Conservation (phyloP, 1,139 yeast genomes). For the Waltiozyma sp. region DNA sequence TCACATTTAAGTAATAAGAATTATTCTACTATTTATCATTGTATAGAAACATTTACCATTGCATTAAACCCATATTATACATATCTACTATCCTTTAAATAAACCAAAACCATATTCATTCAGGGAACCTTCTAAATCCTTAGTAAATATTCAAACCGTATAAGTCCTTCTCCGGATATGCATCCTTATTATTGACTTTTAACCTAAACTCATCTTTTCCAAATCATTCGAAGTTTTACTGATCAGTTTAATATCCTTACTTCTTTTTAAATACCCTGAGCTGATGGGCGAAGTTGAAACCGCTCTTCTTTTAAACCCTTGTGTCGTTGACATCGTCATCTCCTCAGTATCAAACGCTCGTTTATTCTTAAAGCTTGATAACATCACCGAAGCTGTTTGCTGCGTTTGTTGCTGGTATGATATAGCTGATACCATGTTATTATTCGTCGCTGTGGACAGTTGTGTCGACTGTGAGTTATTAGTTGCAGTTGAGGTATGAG, state of each 20-base stretch:
- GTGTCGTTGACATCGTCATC: neutral
- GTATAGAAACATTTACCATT: no score
- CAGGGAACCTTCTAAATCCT: no score
- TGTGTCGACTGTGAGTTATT: constrained; percentile 1
- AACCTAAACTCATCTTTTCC: constrained; percentile 12
- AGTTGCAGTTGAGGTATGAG: neutral
- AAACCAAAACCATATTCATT: no score
- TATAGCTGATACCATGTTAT: neutral
- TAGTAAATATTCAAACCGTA: no score
- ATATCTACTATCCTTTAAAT: no score
- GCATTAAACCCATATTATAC: no score
- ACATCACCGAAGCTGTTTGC: neutral
- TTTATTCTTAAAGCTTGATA: neutral
- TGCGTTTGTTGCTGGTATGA: no score
- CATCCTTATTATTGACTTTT: no score
- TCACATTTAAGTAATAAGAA: no score
- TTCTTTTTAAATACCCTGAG: constrained; percentile 10
- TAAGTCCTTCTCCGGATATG: no score
- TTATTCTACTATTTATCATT: no score
- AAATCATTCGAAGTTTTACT: constrained; percentile 14
- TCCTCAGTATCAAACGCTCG: constrained; percentile 2
- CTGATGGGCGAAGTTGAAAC: constrained; percentile 18
- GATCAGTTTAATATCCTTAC: constrained; percentile 15
- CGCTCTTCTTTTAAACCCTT: constrained; percentile 13
- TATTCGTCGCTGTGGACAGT: neutral